Evolutionary conservation across 2,329 filamentous ascomycete genomes (phyloP).

Genomic region (Fusarium sp.): DNA sequence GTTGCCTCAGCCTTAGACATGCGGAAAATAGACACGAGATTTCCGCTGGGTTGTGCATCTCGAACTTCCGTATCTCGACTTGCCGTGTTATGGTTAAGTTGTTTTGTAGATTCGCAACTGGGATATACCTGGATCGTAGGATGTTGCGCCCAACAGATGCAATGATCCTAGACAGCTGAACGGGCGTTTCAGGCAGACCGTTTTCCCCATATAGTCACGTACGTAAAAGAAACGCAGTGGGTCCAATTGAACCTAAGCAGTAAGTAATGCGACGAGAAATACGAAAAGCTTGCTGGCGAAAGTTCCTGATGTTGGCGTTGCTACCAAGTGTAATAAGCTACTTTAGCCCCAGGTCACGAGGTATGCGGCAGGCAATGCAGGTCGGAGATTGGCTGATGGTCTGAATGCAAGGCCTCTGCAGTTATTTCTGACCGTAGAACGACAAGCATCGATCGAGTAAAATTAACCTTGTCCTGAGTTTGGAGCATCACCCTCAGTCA

Average conservation of each 20-base stretch:
- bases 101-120: neutral
- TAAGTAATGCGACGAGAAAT: conserved; percentile 27
- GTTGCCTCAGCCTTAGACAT: conserved; percentile 17
- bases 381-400: conserved; percentile 20
- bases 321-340: conserved; percentile 21
- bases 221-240: conserved; percentile 27
- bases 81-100: neutral
- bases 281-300: conserved; percentile 28
- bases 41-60: neutral
- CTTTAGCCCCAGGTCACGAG: conserved; percentile 35
- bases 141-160: neutral
- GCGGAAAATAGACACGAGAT: conserved; percentile 24
- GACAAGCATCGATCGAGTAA: conserved; percentile 8
- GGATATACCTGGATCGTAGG: conserved; percentile 18
- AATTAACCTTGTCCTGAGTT: conserved; percentile 14
- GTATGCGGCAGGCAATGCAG: conserved; percentile 25
- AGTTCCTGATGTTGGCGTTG: conserved; percentile 17
- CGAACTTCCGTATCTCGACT: neutral
- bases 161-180: conserved; percentile 2
- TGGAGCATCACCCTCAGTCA: conserved; percentile 8
- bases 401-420: neutral
- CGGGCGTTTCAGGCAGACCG: conserved; percentile 17
- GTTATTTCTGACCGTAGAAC: conserved; percentile 8
- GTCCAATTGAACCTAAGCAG: conserved; percentile 15
- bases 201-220: conserved; percentile 14